Conservation (phyloP, 2,329 filamentous ascomycete species). For the Bretziella fagacearum region DNA sequence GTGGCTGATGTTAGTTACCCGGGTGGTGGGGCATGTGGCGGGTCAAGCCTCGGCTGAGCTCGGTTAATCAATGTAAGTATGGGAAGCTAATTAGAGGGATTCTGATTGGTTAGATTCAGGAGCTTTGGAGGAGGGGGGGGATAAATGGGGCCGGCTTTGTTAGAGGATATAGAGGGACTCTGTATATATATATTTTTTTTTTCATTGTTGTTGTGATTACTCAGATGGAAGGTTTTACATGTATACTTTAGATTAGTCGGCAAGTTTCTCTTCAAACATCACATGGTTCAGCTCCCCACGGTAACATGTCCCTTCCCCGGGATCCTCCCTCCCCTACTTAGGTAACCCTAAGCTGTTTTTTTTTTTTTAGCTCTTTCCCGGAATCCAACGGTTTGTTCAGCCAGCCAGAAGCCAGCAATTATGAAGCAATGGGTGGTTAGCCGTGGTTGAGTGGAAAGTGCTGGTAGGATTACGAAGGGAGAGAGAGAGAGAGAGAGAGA, state of each 20-base stretch:
- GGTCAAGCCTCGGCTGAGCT: conserved; percentile 15
- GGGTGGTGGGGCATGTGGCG: conserved; percentile 5
- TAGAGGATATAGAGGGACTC: neutral
- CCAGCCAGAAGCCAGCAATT: conserved; percentile 4
- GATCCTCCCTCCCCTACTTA: neutral
- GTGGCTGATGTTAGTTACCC: neutral
- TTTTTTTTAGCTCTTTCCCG: neutral
- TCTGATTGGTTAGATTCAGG: conserved; percentile 13
- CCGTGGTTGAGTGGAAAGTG: neutral
- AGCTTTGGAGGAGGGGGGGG: neutral
- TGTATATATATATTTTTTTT: too few species aligned
- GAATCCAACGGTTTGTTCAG: neutral
- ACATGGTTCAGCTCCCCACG: too few species aligned
- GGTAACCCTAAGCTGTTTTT: neutral
- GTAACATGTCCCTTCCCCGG: neutral
- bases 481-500: conserved; percentile 1
- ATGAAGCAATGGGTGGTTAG: conserved; percentile 1
- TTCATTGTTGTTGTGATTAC: too few species aligned
- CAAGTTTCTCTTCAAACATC: too few species aligned
- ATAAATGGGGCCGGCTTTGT: neutral
- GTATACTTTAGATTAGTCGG: too few species aligned
- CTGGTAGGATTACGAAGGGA: neutral
- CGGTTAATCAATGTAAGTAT: conserved; percentile 13
- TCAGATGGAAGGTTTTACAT: too few species aligned
- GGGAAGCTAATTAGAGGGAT: conserved; percentile 9